These are phyloP conservation scores for Phytophthora podocarpi DNA, from an alignment of 352 stramenopile species.

Conservation along the genomic window DNA sequence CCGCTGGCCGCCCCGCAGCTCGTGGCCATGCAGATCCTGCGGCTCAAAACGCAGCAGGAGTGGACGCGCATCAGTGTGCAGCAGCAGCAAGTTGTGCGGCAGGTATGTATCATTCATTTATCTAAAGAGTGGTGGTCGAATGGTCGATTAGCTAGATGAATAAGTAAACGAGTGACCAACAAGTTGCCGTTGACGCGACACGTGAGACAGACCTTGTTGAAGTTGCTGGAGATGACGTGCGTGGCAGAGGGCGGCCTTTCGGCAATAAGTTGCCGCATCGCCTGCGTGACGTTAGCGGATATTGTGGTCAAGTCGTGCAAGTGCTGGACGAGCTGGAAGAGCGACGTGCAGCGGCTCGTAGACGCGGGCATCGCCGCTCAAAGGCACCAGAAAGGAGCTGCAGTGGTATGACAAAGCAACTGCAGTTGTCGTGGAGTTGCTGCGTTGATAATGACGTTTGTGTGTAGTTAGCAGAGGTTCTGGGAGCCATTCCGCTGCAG, in stretches of 20 bases:
- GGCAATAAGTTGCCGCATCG: constrained; percentile 45
- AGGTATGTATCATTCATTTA: constrained; percentile 37
- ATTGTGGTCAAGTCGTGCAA: constrained; percentile 54
- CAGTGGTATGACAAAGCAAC: constrained; percentile 33
- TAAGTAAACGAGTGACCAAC: constrained; percentile 1
- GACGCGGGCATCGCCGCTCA: constrained; percentile 42
- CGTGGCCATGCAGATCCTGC: constrained; percentile 74
- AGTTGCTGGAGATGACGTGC: constrained; percentile 45
- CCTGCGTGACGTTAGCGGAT: constrained; percentile 52
- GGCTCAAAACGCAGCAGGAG: constrained; percentile 61
- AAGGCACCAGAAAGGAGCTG: constrained; percentile 30
- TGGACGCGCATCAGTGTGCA: constrained; percentile 45
- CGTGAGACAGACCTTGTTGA: constrained; percentile 47
- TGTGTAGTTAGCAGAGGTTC: constrained; percentile 49
- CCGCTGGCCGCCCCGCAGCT: constrained; percentile 44
- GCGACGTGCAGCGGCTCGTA: constrained; percentile 51
- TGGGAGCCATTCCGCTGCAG: constrained; percentile 55
- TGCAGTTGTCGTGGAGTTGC: not conserved
- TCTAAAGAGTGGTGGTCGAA: not conserved
- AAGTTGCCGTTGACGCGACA: constrained; percentile 6
- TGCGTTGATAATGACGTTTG: not conserved
- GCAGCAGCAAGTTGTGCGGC: constrained; percentile 46
- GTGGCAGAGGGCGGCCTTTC: constrained; percentile 20
- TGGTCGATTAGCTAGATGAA: not conserved
- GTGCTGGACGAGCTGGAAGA: constrained; percentile 52